Conservation (phyloP, 805 yeast genomes). For the Kodamaea restingae region DNA sequence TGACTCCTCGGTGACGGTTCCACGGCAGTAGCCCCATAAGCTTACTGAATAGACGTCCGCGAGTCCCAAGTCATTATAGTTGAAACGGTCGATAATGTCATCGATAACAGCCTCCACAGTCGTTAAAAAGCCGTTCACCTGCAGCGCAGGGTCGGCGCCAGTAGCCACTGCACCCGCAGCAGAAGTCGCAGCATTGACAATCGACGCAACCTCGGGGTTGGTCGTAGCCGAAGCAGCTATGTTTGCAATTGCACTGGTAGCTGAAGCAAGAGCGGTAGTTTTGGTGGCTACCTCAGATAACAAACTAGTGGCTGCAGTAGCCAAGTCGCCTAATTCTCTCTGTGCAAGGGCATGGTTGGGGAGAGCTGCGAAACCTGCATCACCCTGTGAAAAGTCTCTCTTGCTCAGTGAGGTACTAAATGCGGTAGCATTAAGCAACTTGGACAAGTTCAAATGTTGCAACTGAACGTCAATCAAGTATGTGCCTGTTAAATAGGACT, state of each 20-base stretch:
- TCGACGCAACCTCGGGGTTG: neutral
- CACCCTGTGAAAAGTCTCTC: neutral
- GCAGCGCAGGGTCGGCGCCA: slow-evolving; percentile 1
- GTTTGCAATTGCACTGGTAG: slow-evolving; percentile 1
- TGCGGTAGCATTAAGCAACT: slow-evolving; percentile 19
- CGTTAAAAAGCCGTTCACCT: slow-evolving; percentile 8
- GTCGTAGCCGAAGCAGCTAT: neutral
- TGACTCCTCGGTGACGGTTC: slow-evolving; percentile 12
- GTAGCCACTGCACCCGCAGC: slow-evolving; percentile 4
- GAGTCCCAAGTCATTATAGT: slow-evolving; percentile 32
- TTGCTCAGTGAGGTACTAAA: slow-evolving; percentile 1
- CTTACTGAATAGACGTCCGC: slow-evolving; percentile 38
- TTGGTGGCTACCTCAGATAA: neutral
- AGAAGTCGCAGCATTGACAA: slow-evolving; percentile 8
- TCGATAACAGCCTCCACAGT: slow-evolving; percentile 16
- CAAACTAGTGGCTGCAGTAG: slow-evolving; percentile 2
- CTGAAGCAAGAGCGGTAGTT: neutral
- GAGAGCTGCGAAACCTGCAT: neutral
- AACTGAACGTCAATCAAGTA: slow-evolving; percentile 36
- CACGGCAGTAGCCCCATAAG: slow-evolving; percentile 44
- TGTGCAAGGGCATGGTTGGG: neutral
- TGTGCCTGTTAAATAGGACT: slow-evolving; percentile 29
- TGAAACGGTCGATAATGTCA: slow-evolving; percentile 18
- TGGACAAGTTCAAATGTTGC: slow-evolving; percentile 28
- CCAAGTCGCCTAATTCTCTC: slow-evolving; percentile 5